phyloP scores from a whole-genome alignment of 2,329 filamentous ascomycete species.

The Claviceps arundinis region DNA sequence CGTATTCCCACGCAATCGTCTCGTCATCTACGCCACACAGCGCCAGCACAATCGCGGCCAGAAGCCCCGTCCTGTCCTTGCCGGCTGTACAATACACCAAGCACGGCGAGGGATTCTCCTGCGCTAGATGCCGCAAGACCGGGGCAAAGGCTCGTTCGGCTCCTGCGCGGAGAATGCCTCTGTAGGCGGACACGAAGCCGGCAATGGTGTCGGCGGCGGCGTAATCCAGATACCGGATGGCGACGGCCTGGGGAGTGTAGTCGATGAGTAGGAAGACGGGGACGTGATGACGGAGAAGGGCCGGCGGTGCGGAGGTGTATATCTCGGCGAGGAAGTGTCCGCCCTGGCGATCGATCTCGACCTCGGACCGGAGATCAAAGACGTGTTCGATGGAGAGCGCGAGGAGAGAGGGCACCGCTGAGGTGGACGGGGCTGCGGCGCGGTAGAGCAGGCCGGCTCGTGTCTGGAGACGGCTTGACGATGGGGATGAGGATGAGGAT shows the following conservation, averaged over 20 bases:
- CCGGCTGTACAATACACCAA: constrained; percentile 64
- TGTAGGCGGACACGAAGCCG: constrained; percentile 53
- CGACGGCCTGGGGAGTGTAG: constrained; percentile 49
- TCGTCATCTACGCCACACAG: constrained; percentile 48
- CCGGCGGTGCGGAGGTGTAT: constrained; percentile 1
- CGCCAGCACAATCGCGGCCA: constrained; percentile 51
- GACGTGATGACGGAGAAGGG: constrained; percentile 36
- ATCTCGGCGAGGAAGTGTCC: constrained; percentile 13
- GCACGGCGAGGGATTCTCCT: constrained; percentile 30
- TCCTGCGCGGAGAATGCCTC: constrained; percentile 42
- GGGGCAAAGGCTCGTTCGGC: constrained; percentile 33
- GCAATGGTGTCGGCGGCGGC: constrained; percentile 32
- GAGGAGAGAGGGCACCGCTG: constrained; percentile 38
- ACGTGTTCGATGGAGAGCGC: constrained; percentile 47
- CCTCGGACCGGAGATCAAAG: constrained; percentile 54
- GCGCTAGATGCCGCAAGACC: constrained; percentile 42
- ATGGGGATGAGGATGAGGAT: constrained; percentile 26
- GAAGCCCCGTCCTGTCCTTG: constrained; percentile 63
- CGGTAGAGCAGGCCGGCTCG: constrained; percentile 49
- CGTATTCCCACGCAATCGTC: constrained; percentile 53
- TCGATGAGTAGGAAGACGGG: constrained; percentile 52
- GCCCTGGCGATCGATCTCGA: constrained; percentile 39
- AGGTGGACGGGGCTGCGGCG: constrained; percentile 47
- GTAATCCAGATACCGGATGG: constrained; percentile 47
- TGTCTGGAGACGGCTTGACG: constrained; percentile 32